Conservation (phyloP, 345 rosid genomes). For the Gossypioides kirkii region DNA sequence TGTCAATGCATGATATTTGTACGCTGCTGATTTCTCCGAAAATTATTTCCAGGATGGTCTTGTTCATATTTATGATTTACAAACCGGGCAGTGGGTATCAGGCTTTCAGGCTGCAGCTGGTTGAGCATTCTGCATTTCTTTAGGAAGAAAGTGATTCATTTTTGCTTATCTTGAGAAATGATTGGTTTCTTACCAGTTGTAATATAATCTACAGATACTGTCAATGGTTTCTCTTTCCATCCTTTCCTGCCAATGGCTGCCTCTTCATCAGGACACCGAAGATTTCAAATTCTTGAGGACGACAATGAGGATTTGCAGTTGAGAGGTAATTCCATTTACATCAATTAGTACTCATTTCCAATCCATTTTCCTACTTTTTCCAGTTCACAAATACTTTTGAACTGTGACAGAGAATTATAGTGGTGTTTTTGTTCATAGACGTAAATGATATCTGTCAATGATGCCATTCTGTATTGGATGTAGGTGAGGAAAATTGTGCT, state of each 20-base stretch:
- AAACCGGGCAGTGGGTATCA: slow-evolving; percentile 80
- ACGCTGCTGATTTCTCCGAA: not conserved
- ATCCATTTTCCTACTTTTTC: not conserved
- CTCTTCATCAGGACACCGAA: slow-evolving; percentile 88
- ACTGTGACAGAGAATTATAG: not conserved
- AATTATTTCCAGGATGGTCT: slow-evolving; percentile 63
- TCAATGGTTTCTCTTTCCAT: slow-evolving; percentile 80
- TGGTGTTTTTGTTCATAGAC: not conserved
- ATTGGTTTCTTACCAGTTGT: slow-evolving; percentile 15
- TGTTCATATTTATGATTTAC: slow-evolving; percentile 88
- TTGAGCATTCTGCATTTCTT: slow-evolving; percentile 10
- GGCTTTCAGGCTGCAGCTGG: slow-evolving; percentile 95
- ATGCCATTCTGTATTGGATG: not conserved
- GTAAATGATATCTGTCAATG: not conserved
- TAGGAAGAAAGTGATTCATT: not conserved
- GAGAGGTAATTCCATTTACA: slow-evolving; percentile 33
- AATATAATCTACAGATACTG: slow-evolving; percentile 52
- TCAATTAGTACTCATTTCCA: not conserved
- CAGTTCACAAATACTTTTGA: not conserved
- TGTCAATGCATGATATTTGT: not conserved
- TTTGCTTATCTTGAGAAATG: not conserved
- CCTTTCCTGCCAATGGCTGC: slow-evolving; percentile 92
- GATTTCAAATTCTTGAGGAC: slow-evolving; percentile 57
- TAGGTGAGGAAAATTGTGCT: slow-evolving; percentile 62
- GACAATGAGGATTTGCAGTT: slow-evolving; percentile 32